A percentile compares a stretch with the other conserved stretches of the same genome.
Conservation (phyloP, 2,329 filamentous ascomycete species). For the Alternaria panax region DNA sequence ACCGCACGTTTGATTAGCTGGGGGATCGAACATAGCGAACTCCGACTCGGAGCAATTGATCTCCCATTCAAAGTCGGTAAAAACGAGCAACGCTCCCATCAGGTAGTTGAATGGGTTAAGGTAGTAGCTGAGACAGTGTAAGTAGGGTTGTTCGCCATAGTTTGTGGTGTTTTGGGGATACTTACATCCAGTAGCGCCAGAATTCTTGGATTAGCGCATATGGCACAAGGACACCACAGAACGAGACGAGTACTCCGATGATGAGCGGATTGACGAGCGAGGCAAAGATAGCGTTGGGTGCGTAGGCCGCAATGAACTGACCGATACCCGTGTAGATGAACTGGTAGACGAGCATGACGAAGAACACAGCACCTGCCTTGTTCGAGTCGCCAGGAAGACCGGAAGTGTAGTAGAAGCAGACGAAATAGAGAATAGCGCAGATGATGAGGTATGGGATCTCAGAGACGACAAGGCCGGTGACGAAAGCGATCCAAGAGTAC, state of each 20-base stretch:
- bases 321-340: constrained; percentile 66
- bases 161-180: background rate
- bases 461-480: constrained; percentile 72
- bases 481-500: constrained; percentile 77
- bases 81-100: constrained; percentile 51
- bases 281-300: constrained; percentile 56
- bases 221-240: constrained; percentile 66
- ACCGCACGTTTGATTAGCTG: constrained; percentile 62
- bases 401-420: constrained; percentile 69
- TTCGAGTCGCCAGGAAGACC: constrained; percentile 47
- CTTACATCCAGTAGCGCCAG: constrained; percentile 62
- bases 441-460: constrained; percentile 72
- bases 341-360: constrained; percentile 66
- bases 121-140: constrained; percentile 32
- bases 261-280: constrained; percentile 59
- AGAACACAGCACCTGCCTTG: constrained; percentile 62
- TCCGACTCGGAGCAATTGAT: constrained; percentile 49
- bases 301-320: constrained; percentile 61
- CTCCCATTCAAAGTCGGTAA: constrained; percentile 52
- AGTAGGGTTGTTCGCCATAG: background rate
- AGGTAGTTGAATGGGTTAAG: constrained; percentile 55
- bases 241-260: constrained; percentile 30
- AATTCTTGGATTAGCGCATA: constrained; percentile 71
- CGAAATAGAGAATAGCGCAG: constrained; percentile 67
- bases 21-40: constrained; percentile 57